phyloP scores from a whole-genome alignment of 2,329 filamentous ascomycete genomes.

The Pseudodiploospora longispora region DNA sequence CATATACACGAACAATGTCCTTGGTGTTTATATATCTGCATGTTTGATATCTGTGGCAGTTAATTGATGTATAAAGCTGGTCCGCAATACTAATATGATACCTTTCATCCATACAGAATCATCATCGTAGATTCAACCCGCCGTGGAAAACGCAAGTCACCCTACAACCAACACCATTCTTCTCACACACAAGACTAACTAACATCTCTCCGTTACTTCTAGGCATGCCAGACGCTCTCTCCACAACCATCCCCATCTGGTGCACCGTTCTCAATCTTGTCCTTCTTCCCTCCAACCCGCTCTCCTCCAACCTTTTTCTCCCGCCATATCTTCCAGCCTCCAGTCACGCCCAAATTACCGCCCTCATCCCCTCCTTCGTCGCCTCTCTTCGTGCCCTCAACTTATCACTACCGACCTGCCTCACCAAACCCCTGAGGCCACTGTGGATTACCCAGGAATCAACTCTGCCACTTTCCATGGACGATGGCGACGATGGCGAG shows the following conservation, averaged over 20 bases:
- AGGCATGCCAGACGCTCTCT: constrained; percentile 89
- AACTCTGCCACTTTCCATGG: constrained; percentile 27
- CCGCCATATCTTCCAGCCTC: constrained; percentile 63
- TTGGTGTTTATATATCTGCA: no score
- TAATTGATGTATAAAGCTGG: neutral
- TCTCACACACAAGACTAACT: neutral
- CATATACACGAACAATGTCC: no score
- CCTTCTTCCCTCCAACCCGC: constrained; percentile 56
- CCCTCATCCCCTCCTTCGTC: constrained; percentile 49
- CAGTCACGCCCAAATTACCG: constrained; percentile 70
- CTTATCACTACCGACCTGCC: constrained; percentile 43
- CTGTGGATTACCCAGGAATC: constrained; percentile 74
- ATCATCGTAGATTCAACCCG: constrained; percentile 91
- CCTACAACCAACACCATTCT: neutral
- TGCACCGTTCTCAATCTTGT: constrained; percentile 74
- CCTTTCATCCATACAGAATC: constrained; percentile 35
- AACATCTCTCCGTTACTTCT: constrained; percentile 8
- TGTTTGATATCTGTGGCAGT: neutral
- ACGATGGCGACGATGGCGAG: constrained; percentile 4
- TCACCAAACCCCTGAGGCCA: constrained; percentile 67
- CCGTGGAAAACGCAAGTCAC: constrained; percentile 65
- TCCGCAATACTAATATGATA: no score
- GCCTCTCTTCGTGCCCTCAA: constrained; percentile 45
- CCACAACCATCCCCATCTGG: constrained; percentile 93
- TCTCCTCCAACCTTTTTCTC: constrained; percentile 52